Evolutionary conservation across 768 basidiomycete genomes (phyloP).

Genomic region (Trametes punicea): DNA sequence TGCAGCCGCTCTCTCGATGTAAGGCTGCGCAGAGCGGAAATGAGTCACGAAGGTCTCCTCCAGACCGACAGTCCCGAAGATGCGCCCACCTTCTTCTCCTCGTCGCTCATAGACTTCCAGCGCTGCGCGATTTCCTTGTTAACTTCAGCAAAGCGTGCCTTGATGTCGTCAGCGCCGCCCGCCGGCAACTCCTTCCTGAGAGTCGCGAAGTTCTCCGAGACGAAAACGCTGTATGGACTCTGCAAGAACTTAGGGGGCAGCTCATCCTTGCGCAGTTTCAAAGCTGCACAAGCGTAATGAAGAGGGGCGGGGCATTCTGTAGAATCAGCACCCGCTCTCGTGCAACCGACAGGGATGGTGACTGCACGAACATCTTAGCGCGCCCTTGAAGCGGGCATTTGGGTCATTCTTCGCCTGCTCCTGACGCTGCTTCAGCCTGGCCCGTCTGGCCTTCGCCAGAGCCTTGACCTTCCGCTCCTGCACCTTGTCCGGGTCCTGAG

Average conservation of each 20-base stretch:
- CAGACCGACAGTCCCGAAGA: neutral
- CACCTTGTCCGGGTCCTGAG: no score
- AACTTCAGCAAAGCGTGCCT: neutral
- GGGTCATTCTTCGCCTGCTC: neutral
- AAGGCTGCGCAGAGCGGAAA: neutral
- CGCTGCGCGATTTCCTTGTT: neutral
- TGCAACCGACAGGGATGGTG: no score
- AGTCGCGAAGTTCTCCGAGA: neutral
- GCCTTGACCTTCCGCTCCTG: neutral
- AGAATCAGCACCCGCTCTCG: neutral
- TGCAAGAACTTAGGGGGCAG: conserved; percentile 1
- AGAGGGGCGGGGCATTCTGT: neutral
- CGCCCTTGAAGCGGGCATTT: neutral
- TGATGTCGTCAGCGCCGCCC: neutral
- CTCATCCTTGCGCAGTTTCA: conserved; percentile 11
- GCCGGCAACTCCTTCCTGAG: neutral
- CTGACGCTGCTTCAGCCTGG: neutral
- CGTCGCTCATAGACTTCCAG: conserved; percentile 8
- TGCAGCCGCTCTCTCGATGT: neutral
- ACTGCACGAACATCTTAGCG: conserved; percentile 2
- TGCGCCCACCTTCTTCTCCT: conserved; percentile 11
- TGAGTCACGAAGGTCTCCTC: neutral
- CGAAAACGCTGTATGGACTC: conserved; percentile 1
- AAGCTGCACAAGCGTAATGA: neutral
- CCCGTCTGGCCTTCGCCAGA: neutral